Conservation (phyloP, 2,329 filamentous ascomycete genomes). For the Curvularia sp. region DNA sequence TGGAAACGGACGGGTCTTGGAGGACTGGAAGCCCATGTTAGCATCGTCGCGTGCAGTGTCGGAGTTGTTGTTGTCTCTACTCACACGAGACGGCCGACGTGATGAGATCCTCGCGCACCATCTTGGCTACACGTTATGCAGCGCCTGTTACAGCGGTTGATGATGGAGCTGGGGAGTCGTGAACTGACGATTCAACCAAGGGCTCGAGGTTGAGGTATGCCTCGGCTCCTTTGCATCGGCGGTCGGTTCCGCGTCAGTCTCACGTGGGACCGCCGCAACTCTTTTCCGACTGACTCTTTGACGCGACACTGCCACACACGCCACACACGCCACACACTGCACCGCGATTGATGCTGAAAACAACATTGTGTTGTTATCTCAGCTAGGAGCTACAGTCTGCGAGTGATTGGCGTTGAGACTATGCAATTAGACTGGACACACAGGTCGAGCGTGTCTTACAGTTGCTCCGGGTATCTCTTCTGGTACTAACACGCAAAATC, state of each 20-base stretch:
- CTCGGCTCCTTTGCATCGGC: slow-evolving; percentile 22
- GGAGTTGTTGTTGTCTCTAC: slow-evolving; percentile 30
- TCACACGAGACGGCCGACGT: slow-evolving; percentile 73
- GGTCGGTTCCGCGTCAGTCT: slow-evolving; percentile 18
- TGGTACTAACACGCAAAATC: no score
- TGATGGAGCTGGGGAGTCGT: slow-evolving; percentile 23
- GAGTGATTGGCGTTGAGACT: no score
- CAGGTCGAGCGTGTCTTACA: neutral
- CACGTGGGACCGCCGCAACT: slow-evolving; percentile 17
- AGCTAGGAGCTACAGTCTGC: neutral
- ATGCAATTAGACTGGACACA: neutral
- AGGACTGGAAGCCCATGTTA: slow-evolving; percentile 68
- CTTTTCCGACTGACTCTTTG: slow-evolving; percentile 14
- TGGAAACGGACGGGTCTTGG: slow-evolving; percentile 89
- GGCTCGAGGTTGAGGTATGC: slow-evolving; percentile 26
- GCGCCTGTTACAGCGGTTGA: slow-evolving; percentile 15
- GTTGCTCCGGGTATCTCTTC: no score
- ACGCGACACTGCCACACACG: slow-evolving; percentile 6
- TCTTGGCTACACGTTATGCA: slow-evolving; percentile 59
- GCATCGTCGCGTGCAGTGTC: slow-evolving; percentile 12
- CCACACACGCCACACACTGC: neutral
- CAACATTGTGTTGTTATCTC: neutral
- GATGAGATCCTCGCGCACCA: slow-evolving; percentile 93
- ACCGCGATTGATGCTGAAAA: neutral
- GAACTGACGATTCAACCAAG: slow-evolving; percentile 24